Conservation (phyloP, 2,329 filamentous ascomycete genomes). For the Stagonosporopsis tanaceti region DNA sequence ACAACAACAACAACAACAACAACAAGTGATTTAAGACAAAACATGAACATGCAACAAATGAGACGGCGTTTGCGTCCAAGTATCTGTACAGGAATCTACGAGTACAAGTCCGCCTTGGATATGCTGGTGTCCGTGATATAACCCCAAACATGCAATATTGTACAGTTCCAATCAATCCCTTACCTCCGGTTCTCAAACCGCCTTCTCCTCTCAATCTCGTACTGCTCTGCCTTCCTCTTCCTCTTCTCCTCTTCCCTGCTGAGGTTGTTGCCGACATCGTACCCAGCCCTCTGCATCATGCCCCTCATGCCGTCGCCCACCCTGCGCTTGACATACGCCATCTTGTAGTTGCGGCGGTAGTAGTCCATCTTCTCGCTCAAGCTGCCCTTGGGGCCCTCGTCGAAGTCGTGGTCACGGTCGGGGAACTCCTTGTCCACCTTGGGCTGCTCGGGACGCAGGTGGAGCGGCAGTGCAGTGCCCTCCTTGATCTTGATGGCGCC, state of each 20-base stretch:
- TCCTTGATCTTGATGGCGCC: conserved; percentile 36
- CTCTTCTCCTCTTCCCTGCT: conserved; percentile 32
- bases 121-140: background rate
- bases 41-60: background rate
- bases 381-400: conserved; percentile 31
- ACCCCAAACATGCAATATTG: conserved; percentile 26
- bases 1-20: too few relatives aligned
- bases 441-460: conserved; percentile 28
- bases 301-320: conserved; percentile 20
- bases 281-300: conserved; percentile 27
- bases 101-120: conserved; percentile 15
- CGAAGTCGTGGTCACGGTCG: conserved; percentile 35
- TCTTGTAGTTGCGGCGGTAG: conserved; percentile 37
- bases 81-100: conserved; percentile 28
- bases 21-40: conserved; percentile 3
- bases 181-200: conserved; percentile 42
- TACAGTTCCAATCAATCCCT: conserved; percentile 27
- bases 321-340: conserved; percentile 30
- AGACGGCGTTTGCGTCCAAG: conserved; percentile 23
- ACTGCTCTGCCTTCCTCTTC: conserved; percentile 40
- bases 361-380: conserved; percentile 35
- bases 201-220: conserved; percentile 37
- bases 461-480: conserved; percentile 34
- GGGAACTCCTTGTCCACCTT: conserved; percentile 26
- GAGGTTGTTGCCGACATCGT: conserved; percentile 26